phyloP scores from a whole-genome alignment of 2,329 filamentous ascomycete species.

The Lecanicillium sp. region DNA sequence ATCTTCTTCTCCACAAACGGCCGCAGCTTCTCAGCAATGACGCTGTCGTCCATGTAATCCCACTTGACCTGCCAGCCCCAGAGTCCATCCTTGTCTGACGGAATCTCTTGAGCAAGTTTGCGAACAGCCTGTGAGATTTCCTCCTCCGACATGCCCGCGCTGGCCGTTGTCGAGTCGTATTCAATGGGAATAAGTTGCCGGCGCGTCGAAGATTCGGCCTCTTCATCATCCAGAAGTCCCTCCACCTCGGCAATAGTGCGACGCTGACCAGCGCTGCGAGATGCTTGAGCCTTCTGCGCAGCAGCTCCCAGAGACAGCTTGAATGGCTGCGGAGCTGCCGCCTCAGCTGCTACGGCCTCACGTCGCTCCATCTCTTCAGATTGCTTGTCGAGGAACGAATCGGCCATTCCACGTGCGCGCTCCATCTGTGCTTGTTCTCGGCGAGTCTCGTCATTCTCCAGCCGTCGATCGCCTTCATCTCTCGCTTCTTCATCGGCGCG shows the following conservation, averaged over 20 bases:
- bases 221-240: conserved; percentile 89
- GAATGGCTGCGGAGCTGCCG: conserved; percentile 64
- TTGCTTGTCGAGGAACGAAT: conserved; percentile 82
- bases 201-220: conserved; percentile 63
- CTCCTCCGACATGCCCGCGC: conserved; percentile 67
- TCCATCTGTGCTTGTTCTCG: conserved; percentile 65
- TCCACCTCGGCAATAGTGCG: conserved; percentile 91
- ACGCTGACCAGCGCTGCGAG: conserved; percentile 48
- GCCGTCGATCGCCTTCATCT: conserved; percentile 74
- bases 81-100: conserved; percentile 73
- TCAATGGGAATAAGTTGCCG: conserved; percentile 75
- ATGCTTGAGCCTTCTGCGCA: conserved; percentile 61
- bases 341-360: conserved; percentile 23
- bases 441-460: conserved; percentile 67
- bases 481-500: conserved; percentile 64
- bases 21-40: conserved; percentile 77
- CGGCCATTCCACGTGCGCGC: conserved; percentile 74
- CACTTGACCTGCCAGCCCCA: conserved; percentile 93
- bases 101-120: conserved; percentile 82
- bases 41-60: conserved; percentile 76
- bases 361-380: conserved; percentile 63
- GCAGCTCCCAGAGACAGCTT: conserved; percentile 89
- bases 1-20: conserved; percentile 98
- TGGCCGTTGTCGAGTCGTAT: conserved; percentile 60
- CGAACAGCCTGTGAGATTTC: conserved; percentile 76